phyloP scores from a whole-genome alignment of 371 early-diverging fungal genomes.

The Rhizopus arrhizus region DNA sequence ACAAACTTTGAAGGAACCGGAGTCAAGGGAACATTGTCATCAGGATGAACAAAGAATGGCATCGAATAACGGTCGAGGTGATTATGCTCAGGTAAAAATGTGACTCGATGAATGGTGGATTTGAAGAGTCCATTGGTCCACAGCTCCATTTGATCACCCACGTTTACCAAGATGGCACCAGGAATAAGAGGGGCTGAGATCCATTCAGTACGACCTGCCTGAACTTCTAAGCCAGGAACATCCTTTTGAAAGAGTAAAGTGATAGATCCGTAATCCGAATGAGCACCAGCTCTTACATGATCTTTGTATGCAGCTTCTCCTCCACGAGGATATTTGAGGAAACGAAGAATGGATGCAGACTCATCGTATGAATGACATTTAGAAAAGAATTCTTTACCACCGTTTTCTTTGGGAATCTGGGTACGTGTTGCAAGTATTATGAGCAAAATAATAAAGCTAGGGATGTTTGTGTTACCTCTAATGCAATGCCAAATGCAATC shows the following conservation, averaged over 20 bases:
- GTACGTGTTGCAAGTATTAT: not conserved
- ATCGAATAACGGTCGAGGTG: slow-evolving; percentile 69
- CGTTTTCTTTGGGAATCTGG: slow-evolving; percentile 54
- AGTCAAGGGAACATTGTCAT: slow-evolving; percentile 40
- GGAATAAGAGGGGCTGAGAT: slow-evolving; percentile 66
- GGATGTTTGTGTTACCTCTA: slow-evolving; percentile 31
- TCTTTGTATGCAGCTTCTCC: slow-evolving; percentile 38
- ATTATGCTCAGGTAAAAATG: slow-evolving; percentile 61
- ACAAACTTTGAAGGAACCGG: slow-evolving; percentile 49
- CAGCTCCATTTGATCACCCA: slow-evolving; percentile 64
- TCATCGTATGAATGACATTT: slow-evolving; percentile 54
- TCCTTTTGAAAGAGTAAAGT: slow-evolving; percentile 76
- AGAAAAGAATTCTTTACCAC: slow-evolving; percentile 60
- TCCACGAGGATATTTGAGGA: slow-evolving; percentile 64
- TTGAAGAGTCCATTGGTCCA: slow-evolving; percentile 76
- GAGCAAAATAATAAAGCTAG: too few species aligned
- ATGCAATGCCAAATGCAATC: slow-evolving; percentile 64
- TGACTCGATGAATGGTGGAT: slow-evolving; percentile 74
- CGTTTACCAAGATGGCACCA: slow-evolving; percentile 67
- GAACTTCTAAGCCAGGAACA: slow-evolving; percentile 69
- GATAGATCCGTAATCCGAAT: slow-evolving; percentile 74
- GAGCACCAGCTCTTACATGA: slow-evolving; percentile 62
- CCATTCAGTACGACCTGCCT: slow-evolving; percentile 58
- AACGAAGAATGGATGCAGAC: slow-evolving; percentile 56
- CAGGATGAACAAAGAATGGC: slow-evolving; percentile 70